Conservation (phyloP, 116 monocot species). For the Zostera marina region DNA sequence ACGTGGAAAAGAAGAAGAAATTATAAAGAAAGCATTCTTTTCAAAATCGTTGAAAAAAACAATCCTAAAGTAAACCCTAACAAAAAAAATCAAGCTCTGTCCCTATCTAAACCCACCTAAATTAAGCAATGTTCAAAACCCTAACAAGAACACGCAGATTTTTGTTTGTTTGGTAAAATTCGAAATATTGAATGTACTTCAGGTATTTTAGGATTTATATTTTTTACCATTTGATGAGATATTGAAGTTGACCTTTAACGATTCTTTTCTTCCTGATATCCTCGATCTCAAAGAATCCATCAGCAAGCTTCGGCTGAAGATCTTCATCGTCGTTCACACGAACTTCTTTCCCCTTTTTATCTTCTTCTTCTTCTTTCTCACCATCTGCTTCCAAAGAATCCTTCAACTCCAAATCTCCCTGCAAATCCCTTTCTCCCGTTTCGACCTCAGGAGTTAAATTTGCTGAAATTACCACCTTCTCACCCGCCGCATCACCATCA, state of each 20-base stretch:
- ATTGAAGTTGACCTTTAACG: slow-evolving; percentile 75
- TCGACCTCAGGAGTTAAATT: background rate
- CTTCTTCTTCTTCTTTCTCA: background rate
- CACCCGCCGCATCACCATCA: background rate
- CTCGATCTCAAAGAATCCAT: slow-evolving; percentile 89
- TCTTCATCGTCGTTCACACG: slow-evolving; percentile 7
- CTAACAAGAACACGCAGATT: background rate
- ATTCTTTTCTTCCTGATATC: slow-evolving; percentile 62
- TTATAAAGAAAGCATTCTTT: background rate
- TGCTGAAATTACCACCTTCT: background rate
- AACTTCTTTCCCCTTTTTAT: slow-evolving; percentile 6
- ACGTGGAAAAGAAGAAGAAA: background rate
- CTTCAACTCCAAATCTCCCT: background rate
- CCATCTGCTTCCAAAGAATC: background rate
- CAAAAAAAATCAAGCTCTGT: too few species aligned
- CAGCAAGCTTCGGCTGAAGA: slow-evolving; percentile 45
- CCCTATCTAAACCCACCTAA: too few species aligned
- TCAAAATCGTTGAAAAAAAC: background rate
- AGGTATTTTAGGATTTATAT: background rate
- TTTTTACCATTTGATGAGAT: slow-evolving; percentile 84
- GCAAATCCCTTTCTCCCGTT: background rate
- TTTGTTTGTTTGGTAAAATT: background rate
- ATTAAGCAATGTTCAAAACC: too few species aligned
- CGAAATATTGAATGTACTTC: background rate
- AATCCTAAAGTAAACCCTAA: background rate